phyloP scores from a whole-genome alignment of 192 early-diverging fungal species.

The Pilobolus umbonatus region DNA sequence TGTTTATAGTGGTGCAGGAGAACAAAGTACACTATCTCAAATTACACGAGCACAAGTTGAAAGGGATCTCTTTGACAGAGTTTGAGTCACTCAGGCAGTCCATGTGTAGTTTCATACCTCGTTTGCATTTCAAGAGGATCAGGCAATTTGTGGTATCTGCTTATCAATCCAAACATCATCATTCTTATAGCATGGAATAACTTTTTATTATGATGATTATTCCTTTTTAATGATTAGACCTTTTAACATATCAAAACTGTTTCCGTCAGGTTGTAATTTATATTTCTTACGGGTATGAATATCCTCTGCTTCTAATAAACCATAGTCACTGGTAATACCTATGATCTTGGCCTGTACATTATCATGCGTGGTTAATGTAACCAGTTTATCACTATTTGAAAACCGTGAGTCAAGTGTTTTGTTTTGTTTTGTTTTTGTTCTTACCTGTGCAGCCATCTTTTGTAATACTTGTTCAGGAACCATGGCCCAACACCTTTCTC shows the following conservation, averaged over 20 bases:
- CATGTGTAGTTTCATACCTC: no score
- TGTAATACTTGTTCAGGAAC: constrained; percentile 76
- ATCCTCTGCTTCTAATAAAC: constrained; percentile 67
- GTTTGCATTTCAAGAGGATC: no score
- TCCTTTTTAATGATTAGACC: constrained; percentile 65
- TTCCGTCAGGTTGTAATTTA: constrained; percentile 93
- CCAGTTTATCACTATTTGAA: constrained; percentile 52
- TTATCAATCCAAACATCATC: no score
- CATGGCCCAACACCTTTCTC: constrained; percentile 44
- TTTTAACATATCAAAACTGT: constrained; percentile 96
- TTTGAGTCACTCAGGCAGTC: no score
- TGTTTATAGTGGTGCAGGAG: no score
- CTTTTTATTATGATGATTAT: constrained; percentile 6
- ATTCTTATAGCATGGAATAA: no score
- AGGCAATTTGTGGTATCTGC: no score
- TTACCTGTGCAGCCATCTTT: constrained; percentile 81
- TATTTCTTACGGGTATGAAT: constrained; percentile 52
- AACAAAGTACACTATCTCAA: no score
- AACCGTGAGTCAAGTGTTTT: no score
- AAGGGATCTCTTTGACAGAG: no score
- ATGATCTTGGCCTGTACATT: constrained; percentile 59
- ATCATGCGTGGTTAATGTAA: constrained; percentile 57
- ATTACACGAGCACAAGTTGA: no score
- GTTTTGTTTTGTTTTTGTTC: no score
- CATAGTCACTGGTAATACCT: constrained; percentile 71